A percentile compares a stretch with the other conserved stretches of the same genome.
Evolutionary conservation across 495 filamentous ascomycete species (phyloP).

Genomic region (Oleoguttula mirabilis): DNA sequence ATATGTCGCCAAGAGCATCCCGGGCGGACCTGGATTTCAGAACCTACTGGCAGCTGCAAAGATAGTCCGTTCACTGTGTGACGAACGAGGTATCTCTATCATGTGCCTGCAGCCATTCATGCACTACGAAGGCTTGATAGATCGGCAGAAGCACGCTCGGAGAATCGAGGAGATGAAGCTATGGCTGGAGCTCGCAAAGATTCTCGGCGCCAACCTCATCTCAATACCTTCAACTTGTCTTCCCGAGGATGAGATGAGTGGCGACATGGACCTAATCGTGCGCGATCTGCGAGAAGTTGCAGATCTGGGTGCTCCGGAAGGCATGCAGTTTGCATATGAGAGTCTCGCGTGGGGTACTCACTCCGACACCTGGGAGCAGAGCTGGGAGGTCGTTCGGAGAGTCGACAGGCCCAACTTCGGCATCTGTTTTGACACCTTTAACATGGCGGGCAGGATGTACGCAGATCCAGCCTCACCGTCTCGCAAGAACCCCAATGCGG

Average conservation of each 20-base stretch:
- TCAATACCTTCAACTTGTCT: constrained; percentile 66
- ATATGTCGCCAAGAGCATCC: constrained; percentile 38
- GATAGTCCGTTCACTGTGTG: constrained; percentile 43
- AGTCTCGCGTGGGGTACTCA: constrained; percentile 63
- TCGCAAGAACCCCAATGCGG: constrained; percentile 47
- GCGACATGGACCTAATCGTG: constrained; percentile 47
- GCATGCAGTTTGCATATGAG: constrained; percentile 66
- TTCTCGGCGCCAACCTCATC: constrained; percentile 56
- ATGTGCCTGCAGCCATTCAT: constrained; percentile 68
- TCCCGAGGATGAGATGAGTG: constrained; percentile 41
- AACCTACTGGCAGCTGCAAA: constrained; percentile 48
- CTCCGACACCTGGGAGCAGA: constrained; percentile 58
- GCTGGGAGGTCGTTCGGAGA: constrained; percentile 53
- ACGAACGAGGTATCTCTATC: constrained; percentile 45
- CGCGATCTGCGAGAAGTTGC: constrained; percentile 53
- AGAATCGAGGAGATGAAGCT: constrained; percentile 50
- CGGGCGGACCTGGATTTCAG: constrained; percentile 24
- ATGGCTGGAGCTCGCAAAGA: constrained; percentile 57
- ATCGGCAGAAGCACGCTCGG: constrained; percentile 46
- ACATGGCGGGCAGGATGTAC: constrained; percentile 63
- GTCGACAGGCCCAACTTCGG: constrained; percentile 66
- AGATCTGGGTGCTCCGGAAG: constrained; percentile 48
- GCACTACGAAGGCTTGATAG: constrained; percentile 64
- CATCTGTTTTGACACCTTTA: constrained; percentile 69
- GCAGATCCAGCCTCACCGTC: constrained; percentile 49